Percentiles rank a stretch among this genome's conserved stretches.
phyloP scores from a whole-genome alignment of 2,329 filamentous ascomycete genomes.

The Nannizziopsis barbatae region DNA sequence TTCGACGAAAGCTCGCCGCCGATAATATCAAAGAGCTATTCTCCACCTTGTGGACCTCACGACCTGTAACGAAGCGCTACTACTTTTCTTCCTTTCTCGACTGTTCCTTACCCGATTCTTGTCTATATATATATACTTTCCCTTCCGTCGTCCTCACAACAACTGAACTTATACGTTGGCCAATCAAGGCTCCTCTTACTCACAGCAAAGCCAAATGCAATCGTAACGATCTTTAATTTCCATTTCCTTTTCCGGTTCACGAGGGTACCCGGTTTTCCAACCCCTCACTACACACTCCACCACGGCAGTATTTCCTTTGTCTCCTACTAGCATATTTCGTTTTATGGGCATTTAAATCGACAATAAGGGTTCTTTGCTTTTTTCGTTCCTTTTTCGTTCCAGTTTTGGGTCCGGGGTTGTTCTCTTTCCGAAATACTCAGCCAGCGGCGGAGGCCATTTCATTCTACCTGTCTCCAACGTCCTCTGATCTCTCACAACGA shows the following conservation, averaged over 20 bases:
- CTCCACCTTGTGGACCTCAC: constrained; percentile 11
- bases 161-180: constrained; percentile 8
- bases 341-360: constrained; percentile 34
- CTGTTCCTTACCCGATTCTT: constrained; percentile 4
- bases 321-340: constrained; percentile 5
- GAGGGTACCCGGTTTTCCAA: constrained; percentile 3
- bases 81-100: constrained; percentile 7
- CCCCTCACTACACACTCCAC: constrained; percentile 20
- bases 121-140: constrained; percentile 8
- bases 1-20: not conserved
- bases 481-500: constrained; percentile 10
- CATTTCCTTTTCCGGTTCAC: constrained; percentile 6
- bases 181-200: constrained; percentile 10
- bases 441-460: constrained; percentile 12
- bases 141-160: not conserved
- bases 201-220: constrained; percentile 16
- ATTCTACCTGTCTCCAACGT: constrained; percentile 11
- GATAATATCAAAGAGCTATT: not conserved
- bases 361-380: constrained; percentile 26
- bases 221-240: constrained; percentile 17
- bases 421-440: constrained; percentile 9
- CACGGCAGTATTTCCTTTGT: constrained; percentile 17
- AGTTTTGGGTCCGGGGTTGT: constrained; percentile 12
- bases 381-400: constrained; percentile 20
- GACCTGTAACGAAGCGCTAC: constrained; percentile 17